These are phyloP conservation scores for Hirsutella minnesotensis DNA, from an alignment of 2,329 filamentous ascomycete species.

Conservation along the genomic window DNA sequence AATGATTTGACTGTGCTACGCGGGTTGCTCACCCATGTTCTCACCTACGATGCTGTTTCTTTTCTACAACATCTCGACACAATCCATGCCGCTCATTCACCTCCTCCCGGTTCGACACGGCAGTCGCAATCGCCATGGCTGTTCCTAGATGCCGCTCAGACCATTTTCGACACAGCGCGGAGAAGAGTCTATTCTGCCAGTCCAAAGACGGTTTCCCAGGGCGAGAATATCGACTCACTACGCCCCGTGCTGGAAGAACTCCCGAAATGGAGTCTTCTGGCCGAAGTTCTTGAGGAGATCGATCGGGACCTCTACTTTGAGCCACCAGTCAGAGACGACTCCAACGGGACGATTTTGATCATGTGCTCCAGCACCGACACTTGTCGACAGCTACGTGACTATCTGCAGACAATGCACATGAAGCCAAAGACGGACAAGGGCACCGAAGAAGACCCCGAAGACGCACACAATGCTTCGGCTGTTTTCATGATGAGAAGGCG, in stretches of 20 bases:
- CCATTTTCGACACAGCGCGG: slow-evolving; percentile 84
- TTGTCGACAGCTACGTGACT: slow-evolving; percentile 81
- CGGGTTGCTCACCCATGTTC: slow-evolving; percentile 66
- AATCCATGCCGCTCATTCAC: slow-evolving; percentile 80
- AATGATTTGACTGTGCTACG: slow-evolving; percentile 76
- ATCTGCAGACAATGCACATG: slow-evolving; percentile 80
- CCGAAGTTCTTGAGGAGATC: slow-evolving; percentile 88
- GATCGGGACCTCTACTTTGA: slow-evolving; percentile 84
- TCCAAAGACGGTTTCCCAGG: slow-evolving; percentile 37
- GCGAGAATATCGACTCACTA: slow-evolving; percentile 46
- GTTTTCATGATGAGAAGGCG: slow-evolving; percentile 84
- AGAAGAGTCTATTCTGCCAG: slow-evolving; percentile 71
- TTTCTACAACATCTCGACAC: slow-evolving; percentile 92
- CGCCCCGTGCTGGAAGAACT: slow-evolving; percentile 82
- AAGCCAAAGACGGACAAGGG: slow-evolving; percentile 37
- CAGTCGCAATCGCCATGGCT: slow-evolving; percentile 93
- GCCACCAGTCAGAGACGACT: slow-evolving; percentile 63
- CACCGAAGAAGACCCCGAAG: slow-evolving; percentile 33
- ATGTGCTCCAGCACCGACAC: slow-evolving; percentile 89
- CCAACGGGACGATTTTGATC: slow-evolving; percentile 83
- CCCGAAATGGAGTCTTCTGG: slow-evolving; percentile 82
- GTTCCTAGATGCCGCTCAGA: slow-evolving; percentile 88
- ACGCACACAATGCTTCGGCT: slow-evolving; percentile 56
- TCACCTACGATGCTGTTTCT: slow-evolving; percentile 80
- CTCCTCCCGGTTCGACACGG: slow-evolving; percentile 73